Evolutionary conservation across 1,284 basidiomycete genomes (phyloP).

Genomic region (Boletus sp.): DNA sequence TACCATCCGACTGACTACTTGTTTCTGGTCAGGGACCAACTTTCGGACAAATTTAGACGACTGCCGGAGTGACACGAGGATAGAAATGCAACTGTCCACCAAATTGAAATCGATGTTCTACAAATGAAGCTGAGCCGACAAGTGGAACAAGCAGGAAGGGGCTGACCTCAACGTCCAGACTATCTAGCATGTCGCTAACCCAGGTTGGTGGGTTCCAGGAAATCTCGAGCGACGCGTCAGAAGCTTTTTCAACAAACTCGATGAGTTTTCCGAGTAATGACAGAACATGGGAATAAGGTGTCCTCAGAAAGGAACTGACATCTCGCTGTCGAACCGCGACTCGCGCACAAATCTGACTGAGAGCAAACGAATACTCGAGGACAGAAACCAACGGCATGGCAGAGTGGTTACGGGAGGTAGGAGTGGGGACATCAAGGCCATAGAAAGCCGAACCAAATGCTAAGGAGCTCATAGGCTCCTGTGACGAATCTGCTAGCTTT

Average conservation of each 20-base stretch:
- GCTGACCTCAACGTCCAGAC: conserved; percentile 52
- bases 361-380: conserved; percentile 49
- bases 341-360: conserved; percentile 46
- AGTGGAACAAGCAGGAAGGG: background rate
- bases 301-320: conserved; percentile 36
- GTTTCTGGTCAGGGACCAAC: conserved; percentile 51
- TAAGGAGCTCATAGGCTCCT: conserved; percentile 39
- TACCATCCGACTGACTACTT: conserved; percentile 54
- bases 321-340: conserved; percentile 32
- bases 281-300: conserved; percentile 48
- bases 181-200: conserved; percentile 48
- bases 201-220: conserved; percentile 57
- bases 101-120: conserved; percentile 62
- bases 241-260: conserved; percentile 37
- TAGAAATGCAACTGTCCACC: conserved; percentile 61
- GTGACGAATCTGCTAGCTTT: conserved; percentile 37
- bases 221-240: conserved; percentile 27
- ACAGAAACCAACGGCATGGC: conserved; percentile 51
- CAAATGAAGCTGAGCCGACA: conserved; percentile 10
- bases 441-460: conserved; percentile 61
- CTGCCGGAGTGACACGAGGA: conserved; percentile 55
- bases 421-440: conserved; percentile 39
- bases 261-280: conserved; percentile 49
- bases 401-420: conserved; percentile 27
- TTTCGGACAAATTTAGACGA: conserved; percentile 49